Conservation (phyloP, 2,329 filamentous ascomycete genomes). For the Verticillium nubilum region DNA sequence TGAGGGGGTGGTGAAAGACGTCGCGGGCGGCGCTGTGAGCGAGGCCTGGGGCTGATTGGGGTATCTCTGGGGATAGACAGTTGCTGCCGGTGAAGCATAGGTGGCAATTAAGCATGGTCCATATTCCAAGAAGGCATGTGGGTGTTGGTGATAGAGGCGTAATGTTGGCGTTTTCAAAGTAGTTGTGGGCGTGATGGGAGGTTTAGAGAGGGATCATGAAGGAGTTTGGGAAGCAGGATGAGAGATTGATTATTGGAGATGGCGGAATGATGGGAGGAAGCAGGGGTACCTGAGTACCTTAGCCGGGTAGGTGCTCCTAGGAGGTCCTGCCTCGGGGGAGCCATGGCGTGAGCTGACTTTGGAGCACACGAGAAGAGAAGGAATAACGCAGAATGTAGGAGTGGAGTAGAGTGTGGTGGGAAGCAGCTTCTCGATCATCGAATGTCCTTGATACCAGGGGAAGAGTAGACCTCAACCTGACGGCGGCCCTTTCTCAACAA, state of each 20-base stretch:
- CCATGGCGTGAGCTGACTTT: not conserved
- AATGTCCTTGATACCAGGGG: constrained; percentile 75
- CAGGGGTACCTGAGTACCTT: not conserved
- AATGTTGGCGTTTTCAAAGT: constrained; percentile 4
- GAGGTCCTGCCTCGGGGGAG: not conserved
- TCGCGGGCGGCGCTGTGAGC: constrained; percentile 23
- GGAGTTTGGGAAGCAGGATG: not conserved
- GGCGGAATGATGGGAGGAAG: not conserved
- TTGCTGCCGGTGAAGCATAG: constrained; percentile 25
- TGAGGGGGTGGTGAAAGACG: constrained; percentile 23
- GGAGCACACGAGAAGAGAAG: not conserved
- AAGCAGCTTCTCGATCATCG: constrained; percentile 24
- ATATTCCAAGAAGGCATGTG: constrained; percentile 28
- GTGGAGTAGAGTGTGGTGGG: not conserved
- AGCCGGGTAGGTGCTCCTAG: not conserved
- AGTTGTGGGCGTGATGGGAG: not conserved
- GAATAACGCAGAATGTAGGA: not conserved
- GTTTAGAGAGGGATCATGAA: not conserved
- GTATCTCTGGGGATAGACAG: constrained; percentile 7
- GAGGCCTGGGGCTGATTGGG: constrained; percentile 9
- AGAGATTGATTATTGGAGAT: not conserved
- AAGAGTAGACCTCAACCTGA: constrained; percentile 78
- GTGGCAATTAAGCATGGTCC: constrained; percentile 36
- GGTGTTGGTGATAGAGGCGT: constrained; percentile 19
- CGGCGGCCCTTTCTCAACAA: constrained; percentile 74